phyloP scores from a whole-genome alignment of 2,329 filamentous ascomycete genomes.

The Elsinoe australis region DNA sequence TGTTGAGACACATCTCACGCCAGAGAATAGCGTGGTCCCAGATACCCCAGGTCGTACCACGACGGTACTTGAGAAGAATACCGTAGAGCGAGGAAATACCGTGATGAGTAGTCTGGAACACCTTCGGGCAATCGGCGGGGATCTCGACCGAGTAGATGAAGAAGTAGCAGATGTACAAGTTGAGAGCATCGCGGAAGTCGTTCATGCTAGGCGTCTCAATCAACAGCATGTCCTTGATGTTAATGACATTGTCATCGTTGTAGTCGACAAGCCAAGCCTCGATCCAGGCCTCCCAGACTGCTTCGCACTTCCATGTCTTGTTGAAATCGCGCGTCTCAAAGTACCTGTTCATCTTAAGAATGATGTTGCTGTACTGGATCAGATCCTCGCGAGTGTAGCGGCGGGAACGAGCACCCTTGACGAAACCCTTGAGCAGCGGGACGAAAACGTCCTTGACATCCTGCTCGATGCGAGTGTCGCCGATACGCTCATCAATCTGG shows the following conservation, averaged over 20 bases:
- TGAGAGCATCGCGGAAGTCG: conserved; percentile 30
- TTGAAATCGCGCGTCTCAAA: conserved; percentile 45
- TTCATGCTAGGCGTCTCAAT: conserved; percentile 30
- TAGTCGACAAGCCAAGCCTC: conserved; percentile 42
- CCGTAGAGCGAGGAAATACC: conserved; percentile 49
- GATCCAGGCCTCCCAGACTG: conserved; percentile 40
- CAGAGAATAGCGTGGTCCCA: conserved; percentile 54
- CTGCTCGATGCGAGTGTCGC: conserved; percentile 34
- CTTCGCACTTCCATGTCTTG: conserved; percentile 41
- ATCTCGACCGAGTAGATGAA: conserved; percentile 46
- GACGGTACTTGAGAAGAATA: conserved; percentile 49
- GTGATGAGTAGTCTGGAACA: conserved; percentile 52
- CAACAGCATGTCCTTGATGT: conserved; percentile 26
- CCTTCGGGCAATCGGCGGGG: conserved; percentile 42
- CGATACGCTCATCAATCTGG: conserved; percentile 42
- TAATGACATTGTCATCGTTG: conserved; percentile 32
- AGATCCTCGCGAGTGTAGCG: conserved; percentile 38
- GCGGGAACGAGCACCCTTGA: conserved; percentile 44
- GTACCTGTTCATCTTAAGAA: conserved; percentile 44
- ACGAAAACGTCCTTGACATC: conserved; percentile 49
- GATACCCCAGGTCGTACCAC: conserved; percentile 48
- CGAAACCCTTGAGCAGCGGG: conserved; percentile 44
- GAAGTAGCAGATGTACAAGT: conserved; percentile 35
- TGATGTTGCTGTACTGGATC: conserved; percentile 41
- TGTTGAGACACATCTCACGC: conserved; percentile 37